Evolutionary conservation across 1,284 basidiomycete species (phyloP), one percentile per base, ranked within the genome.

Genomic region (Tetrapyrgos nigripes): DNA sequence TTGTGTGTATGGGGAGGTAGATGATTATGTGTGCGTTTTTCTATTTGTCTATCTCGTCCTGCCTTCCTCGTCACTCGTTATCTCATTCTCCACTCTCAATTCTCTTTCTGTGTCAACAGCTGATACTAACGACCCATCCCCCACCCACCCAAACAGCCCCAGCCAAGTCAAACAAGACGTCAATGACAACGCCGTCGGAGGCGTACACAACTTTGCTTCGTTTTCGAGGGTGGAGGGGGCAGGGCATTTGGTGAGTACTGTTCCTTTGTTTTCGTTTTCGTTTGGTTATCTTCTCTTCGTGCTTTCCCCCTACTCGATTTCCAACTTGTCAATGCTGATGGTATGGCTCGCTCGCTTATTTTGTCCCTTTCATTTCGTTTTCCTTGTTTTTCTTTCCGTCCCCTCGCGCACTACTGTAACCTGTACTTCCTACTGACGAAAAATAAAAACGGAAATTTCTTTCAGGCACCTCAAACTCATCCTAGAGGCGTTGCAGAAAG

Each of bases 1-100:
- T 64, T 62, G 83, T 26, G 75, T 84, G 24, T 84, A 79, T 58
- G 84, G 83, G 19, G 76, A 66, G 0, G 73, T 79, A 5, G 70
- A 79, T 52, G 83, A 85, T 61, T 75, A 77, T 58, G 40, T 82
- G 83, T 83, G 64, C 46, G 77, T 49, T 19, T 35, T 33, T 45
- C 26, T 24, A 45, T 23, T 23, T 23, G n/a, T 19, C 26, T 48
- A 23, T 51, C 13, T 43, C 24, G 26, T 29, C 27, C 14, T 13
- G 31, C 26, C n/a, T 37, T 11, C 33, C 28, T 28, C 28, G 26
- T n/a, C 49, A n/a, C n/a, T n/a, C 28, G 29, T 29, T 17, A 28
- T 26, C 26, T 27, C 10, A 45, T 23, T 26, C 40, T 17, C 17
- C 21, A 40, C 17, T 49, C 9, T 9, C 13, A 49, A 49, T 14